These are phyloP conservation scores for Amylostereum areolatum DNA, from an alignment of 1,284 basidiomycete species.

Conservation along the genomic window DNA sequence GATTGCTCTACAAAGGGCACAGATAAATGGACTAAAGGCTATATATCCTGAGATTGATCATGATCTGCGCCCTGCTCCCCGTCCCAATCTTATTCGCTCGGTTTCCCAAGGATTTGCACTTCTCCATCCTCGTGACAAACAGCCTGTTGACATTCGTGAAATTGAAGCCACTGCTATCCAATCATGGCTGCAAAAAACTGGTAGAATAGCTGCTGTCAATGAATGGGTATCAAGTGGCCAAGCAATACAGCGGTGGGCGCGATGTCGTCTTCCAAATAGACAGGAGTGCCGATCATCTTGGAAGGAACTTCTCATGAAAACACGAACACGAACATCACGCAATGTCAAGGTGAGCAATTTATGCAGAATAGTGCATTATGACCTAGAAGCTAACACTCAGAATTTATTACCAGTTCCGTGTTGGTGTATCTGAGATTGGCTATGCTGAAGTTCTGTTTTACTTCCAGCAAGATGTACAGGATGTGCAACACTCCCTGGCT, in stretches of 20 bases:
- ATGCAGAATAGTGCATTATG: too few species aligned
- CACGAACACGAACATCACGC: slow-evolving; percentile 4
- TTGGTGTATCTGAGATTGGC: slow-evolving; percentile 1
- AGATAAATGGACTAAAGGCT: slow-evolving; percentile 17
- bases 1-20: slow-evolving; percentile 9
- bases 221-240: neutral
- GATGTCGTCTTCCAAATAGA: slow-evolving; percentile 10
- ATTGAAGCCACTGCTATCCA: slow-evolving; percentile 3
- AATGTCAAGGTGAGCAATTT: slow-evolving; percentile 15
- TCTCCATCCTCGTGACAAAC: slow-evolving; percentile 1
- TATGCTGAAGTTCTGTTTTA: slow-evolving; percentile 2
- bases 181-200: neutral
- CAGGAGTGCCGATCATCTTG: slow-evolving; percentile 13
- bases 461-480: too few species aligned
- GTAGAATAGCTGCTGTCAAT: neutral
- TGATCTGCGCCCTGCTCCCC: neutral
- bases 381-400: too few species aligned
- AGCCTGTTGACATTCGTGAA: neutral
- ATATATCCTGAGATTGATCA: slow-evolving; percentile 11
- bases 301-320: slow-evolving; percentile 11
- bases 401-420: too few species aligned
- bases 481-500: slow-evolving; percentile 1
- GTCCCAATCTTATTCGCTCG: slow-evolving; percentile 2
- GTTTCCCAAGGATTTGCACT: slow-evolving; percentile 12
- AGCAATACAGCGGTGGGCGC: slow-evolving; percentile 9